Conservation (phyloP, 305 asterid genomes). For the Solanum chacoense region DNA sequence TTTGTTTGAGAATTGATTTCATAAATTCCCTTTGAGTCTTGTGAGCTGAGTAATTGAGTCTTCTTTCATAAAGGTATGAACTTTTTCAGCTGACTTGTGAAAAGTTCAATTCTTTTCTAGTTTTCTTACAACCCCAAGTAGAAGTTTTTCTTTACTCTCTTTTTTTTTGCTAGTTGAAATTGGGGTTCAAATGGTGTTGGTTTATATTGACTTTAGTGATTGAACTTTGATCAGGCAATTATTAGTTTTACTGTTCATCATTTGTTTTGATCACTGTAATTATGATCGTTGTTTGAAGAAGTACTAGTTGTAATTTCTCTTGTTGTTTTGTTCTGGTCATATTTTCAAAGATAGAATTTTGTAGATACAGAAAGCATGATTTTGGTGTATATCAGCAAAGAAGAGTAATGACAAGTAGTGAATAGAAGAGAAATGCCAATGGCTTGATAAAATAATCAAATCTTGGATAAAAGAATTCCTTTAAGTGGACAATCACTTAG, state of each 20-base stretch:
- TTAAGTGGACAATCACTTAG: background rate
- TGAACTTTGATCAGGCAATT: background rate
- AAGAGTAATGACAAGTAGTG: background rate
- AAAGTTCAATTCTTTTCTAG: background rate
- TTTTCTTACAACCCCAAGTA: background rate
- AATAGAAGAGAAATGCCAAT: background rate
- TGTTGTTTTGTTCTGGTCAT: background rate
- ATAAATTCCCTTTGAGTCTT: background rate
- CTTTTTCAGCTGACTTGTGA: background rate
- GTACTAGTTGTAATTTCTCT: background rate
- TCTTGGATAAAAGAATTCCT: background rate
- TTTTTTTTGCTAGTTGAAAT: background rate
- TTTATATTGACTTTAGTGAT: background rate
- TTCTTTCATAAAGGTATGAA: background rate
- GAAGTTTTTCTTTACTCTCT: background rate
- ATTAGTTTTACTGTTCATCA: background rate
- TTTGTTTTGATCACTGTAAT: background rate
- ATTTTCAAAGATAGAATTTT: background rate
- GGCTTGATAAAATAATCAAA: background rate
- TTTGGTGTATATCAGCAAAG: background rate
- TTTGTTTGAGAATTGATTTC: constrained; percentile 7
- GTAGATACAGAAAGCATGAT: background rate
- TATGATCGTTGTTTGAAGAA: background rate
- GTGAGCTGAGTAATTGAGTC: background rate
- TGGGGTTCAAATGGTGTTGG: background rate